Conservation (phyloP, 2,329 filamentous ascomycete genomes). For the Fusarium paranaense region DNA sequence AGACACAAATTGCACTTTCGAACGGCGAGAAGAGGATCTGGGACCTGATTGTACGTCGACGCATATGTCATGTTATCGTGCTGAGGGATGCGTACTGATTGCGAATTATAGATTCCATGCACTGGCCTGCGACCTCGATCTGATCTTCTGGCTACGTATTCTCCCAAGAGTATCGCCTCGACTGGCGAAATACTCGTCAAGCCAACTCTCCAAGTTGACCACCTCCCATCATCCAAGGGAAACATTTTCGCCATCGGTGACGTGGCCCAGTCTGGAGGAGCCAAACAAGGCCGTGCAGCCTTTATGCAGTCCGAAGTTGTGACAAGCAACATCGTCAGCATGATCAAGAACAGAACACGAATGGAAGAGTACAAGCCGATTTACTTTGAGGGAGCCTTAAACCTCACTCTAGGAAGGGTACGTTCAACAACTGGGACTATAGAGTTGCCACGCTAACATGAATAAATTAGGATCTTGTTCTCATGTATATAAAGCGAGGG, state of each 20-base stretch:
- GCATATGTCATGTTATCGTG: rapidly evolving
- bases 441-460: background rate
- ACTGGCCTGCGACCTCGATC: conserved; percentile 27
- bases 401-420: conserved; percentile 26
- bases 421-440: rapidly evolving
- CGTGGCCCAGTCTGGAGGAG: conserved; percentile 20
- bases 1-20: background rate
- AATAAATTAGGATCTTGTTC: background rate
- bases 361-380: background rate
- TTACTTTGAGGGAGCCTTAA: conserved; percentile 13
- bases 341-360: background rate
- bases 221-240: background rate
- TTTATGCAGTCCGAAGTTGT: conserved; percentile 21
- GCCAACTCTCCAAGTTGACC: conserved; percentile 17
- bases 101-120: conserved; percentile 14
- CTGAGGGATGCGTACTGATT: background rate
- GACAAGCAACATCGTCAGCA: background rate
- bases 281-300: conserved; percentile 25
- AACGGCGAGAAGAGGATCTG: background rate
- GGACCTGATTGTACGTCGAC: conserved; percentile 19
- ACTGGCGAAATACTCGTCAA: conserved; percentile 18
- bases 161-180: background rate
- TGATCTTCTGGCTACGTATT: background rate
- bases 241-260: conserved; percentile 22
- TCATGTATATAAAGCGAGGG: conserved; percentile 11